Evolutionary conservation across 306 rosid species (phyloP).

Genomic region (Fragaria ananassa): DNA sequence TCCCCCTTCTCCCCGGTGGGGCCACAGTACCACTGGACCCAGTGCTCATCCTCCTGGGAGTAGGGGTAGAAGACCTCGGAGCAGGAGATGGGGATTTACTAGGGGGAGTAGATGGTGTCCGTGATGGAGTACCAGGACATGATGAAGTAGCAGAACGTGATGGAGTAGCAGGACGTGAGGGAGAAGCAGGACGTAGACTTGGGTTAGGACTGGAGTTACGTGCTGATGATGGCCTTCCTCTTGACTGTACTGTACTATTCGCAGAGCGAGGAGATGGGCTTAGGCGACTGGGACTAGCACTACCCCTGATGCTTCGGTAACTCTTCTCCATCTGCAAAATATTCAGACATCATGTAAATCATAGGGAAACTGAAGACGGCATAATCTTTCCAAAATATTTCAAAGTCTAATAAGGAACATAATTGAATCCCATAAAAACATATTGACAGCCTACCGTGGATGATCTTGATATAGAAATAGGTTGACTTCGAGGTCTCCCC

Average conservation of each 20-base stretch:
- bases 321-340: conserved; percentile 76
- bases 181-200: conserved; percentile 45
- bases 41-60: conserved; percentile 63
- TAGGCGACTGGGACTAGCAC: conserved; percentile 80
- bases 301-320: conserved; percentile 76
- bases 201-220: conserved; percentile 74
- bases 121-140: conserved; percentile 53
- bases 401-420: conserved; percentile 14
- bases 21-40: conserved; percentile 46
- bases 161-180: conserved; percentile 64
- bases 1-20: conserved; percentile 59
- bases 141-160: conserved; percentile 49
- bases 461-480: conserved; percentile 80
- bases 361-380: conserved; percentile 17
- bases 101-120: conserved; percentile 74
- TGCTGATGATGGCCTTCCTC: conserved; percentile 61
- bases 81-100: conserved; percentile 58
- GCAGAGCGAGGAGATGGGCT: conserved; percentile 81
- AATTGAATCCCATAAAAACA: conserved; percentile 18
- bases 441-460: conserved; percentile 56
- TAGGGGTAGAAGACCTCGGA: conserved; percentile 62
- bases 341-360: conserved; percentile 8
- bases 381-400: conserved; percentile 11
- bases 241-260: conserved; percentile 50
- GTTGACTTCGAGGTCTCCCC: conserved; percentile 83